phyloP scores from a whole-genome alignment of 441 rosid species.

The Euphorbia celastroides region DNA sequence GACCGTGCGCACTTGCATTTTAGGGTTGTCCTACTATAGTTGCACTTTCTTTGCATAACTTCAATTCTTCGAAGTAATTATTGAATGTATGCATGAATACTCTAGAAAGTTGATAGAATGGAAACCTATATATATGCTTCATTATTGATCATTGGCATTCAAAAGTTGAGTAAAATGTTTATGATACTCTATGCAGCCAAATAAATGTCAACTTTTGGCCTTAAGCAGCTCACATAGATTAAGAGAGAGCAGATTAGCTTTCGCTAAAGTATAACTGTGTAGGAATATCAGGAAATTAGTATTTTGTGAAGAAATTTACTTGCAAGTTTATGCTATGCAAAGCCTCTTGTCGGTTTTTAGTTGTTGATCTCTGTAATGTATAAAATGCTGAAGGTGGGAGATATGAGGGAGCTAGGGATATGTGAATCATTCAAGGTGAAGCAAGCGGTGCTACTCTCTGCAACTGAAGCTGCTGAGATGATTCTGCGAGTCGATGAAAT shows the following conservation, averaged over 20 bases:
- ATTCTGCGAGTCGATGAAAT: constrained; percentile 91
- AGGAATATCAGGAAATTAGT: neutral
- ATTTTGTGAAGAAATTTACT: too few species aligned
- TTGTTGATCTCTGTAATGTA: constrained; percentile 14
- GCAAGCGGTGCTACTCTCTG: constrained; percentile 87
- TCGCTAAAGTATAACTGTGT: too few species aligned
- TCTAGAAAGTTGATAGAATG: neutral
- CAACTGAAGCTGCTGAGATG: constrained; percentile 99
- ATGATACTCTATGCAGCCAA: too few species aligned
- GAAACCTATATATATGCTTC: neutral
- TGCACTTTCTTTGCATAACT: too few species aligned
- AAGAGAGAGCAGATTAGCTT: too few species aligned
- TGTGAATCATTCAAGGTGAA: constrained; percentile 91
- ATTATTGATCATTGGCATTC: neutral
- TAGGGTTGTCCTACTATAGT: too few species aligned
- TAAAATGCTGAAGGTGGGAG: constrained; percentile 53
- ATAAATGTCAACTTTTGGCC: neutral
- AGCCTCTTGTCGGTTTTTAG: neutral
- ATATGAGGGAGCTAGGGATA: constrained; percentile 78
- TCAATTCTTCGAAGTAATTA: too few species aligned
- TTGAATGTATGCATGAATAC: too few species aligned
- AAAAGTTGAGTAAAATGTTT: neutral
- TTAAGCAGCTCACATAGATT: neutral
- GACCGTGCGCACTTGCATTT: too few species aligned
- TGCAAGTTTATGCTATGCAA: neutral